Evolutionary conservation across 2,329 filamentous ascomycete genomes (phyloP), one percentile per base, ranked within the genome.

Genomic region (Lizonia empirigonia): DNA sequence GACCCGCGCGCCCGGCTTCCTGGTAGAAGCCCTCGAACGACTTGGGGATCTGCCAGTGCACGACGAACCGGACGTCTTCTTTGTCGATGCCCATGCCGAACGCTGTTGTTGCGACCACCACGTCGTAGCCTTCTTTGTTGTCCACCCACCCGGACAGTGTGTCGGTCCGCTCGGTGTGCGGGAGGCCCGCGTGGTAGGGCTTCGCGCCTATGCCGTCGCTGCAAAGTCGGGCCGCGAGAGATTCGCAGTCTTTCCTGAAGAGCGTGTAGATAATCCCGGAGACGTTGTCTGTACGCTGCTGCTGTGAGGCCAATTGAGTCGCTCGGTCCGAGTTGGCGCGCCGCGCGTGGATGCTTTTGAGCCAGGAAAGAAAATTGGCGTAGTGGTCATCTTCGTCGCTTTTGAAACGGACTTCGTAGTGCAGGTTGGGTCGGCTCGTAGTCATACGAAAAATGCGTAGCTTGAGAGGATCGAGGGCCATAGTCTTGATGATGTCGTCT

Each of bases 1-100:
- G 84, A 0, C 93, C 93, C 5, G 92, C 93, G 30, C 93, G 88
- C 0, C 93, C 93, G 2, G 91, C 92, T 79, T 97, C 93, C 74
- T 97, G 93, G 65, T 97, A 96, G 69, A 94, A 97, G 1, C 92
- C 91, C 71, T 97, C 93, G 69, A 97, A 96, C 3, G 89, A 94
- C 68, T 96, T 95, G 8, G 93, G 90, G 8, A 96, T 82, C 52
- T 91, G 89, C 91, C 93, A 97, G 74, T 97, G 93, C 1, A 94
- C 86, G 1, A 97, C 92, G 64, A 97, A 97, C 2, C 93, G 88
- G 9, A 97, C 93, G 62, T 96, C 88, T 44, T 94, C 86, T 73
- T 97, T 97, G 73, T 97, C 92, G 58, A 97, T 97, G 20, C 93
- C 93, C 93, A 97, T 97, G 2, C 93, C 93, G 65, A 97, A 97